Base-by-base conservation (phyloP, 2,329 filamentous ascomycete species). In the Aspergillus pseudoglaucus region DNA sequence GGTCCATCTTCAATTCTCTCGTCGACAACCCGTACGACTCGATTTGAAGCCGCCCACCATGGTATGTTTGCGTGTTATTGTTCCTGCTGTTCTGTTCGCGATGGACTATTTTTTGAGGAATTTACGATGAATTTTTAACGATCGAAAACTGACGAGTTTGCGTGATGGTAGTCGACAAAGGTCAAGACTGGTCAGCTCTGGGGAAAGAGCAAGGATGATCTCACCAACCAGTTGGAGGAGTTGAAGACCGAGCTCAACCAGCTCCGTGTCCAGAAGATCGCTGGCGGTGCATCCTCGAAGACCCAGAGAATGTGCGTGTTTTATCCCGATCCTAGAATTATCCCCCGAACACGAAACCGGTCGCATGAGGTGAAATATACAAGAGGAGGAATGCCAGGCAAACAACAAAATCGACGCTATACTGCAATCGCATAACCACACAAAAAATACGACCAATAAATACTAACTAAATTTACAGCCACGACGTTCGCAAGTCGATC, bases 401-500 rank as follows among this genome's bases (percentile, higher is more conserved):
- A 23, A 12, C 25, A 43, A 41, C 42, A 32, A 42, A 20, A 20
- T 46, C 38, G 41, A 23, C 46, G 20, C 44, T 17, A 46, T 15
- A 45, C 18, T 38, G 22, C 38, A 42, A 48, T 18, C 44, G 23
- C 45, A 42, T 22, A 35, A 35, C 4, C 14, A 15, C 33, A 37
- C 33, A 37, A 15, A 7, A n/a, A 37, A 15, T 15, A 20, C 15
- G 22, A 22, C 39, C 17, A 43, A 48, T 23, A 45, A 52, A 53
- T 57, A 48, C 63, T 68, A 55, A 69, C 60, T 23, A 14, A 27
- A 44, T 55, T 57, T 47, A 63, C 66, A 96, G 90, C 79, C 89
- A 95, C 82, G 94, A 98, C 76, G 83, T 98, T 75, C 90, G 93
- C 82, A 98, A 98, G 84, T 95, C 90, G 61, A 96, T 98, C 77